Percentiles rank a stretch among this genome's conserved stretches.
These are phyloP conservation scores for Backusella macrospora DNA, from an alignment of 192 early-diverging fungal species.

Conservation along the genomic window DNA sequence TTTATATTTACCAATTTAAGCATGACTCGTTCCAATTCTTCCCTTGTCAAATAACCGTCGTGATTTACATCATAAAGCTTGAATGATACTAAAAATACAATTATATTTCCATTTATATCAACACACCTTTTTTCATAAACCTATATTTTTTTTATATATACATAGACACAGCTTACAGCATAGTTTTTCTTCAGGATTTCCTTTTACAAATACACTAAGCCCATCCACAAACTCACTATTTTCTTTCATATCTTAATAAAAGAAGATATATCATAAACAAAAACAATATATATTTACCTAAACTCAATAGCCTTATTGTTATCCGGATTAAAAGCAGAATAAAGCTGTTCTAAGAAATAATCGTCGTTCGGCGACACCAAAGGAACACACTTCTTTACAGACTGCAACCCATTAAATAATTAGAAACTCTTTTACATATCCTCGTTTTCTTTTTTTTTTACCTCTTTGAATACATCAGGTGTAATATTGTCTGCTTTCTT, in stretches of 20 bases:
- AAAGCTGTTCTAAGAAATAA: conserved; percentile 73
- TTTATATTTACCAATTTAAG: conserved; percentile 63
- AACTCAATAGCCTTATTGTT: conserved; percentile 64
- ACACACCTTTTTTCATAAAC: no score
- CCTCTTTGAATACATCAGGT: conserved; percentile 70
- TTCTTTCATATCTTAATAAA: neutral
- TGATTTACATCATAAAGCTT: conserved; percentile 80
- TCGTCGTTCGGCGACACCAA: conserved; percentile 64
- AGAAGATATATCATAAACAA: neutral
- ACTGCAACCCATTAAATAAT: conserved; percentile 31
- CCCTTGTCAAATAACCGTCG: conserved; percentile 70
- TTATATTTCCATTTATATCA: neutral
- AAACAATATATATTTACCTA: neutral
- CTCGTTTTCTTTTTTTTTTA: conserved; percentile 15
- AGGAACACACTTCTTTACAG: conserved; percentile 55
- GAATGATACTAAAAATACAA: conserved; percentile 65
- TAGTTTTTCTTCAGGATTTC: conserved; percentile 63
- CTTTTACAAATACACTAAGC: conserved; percentile 74
- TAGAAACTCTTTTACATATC: neutral
- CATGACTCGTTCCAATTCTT: conserved; percentile 73
- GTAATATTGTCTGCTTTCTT: conserved; percentile 53
- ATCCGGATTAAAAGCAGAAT: conserved; percentile 76
- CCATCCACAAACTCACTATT: conserved; percentile 61
- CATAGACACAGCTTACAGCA: conserved; percentile 24
- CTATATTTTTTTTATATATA: neutral